Base-by-base conservation (phyloP, 495 filamentous ascomycete genomes). In the Daldinia loculata region DNA sequence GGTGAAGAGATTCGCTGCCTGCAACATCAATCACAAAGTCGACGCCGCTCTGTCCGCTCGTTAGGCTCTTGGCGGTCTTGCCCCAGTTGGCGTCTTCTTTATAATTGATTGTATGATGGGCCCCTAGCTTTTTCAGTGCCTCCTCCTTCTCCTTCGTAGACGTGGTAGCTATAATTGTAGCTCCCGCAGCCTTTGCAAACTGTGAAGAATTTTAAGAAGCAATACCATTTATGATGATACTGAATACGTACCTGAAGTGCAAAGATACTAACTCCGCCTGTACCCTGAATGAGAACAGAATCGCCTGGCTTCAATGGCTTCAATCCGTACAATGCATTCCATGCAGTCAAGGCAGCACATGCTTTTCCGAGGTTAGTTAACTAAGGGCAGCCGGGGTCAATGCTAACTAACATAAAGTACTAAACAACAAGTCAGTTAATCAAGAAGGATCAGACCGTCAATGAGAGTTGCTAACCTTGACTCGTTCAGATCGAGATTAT, bases 151-250 rank as follows among this genome's bases (percentile, higher is more conserved):
- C 79, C 0, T 83, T 81, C 2, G 87, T 88, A 0, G 90, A 93
- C 0, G 93, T 95, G 0, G 93, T 95, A 0, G 92, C 88, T 63
- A 97, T 95, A 32, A 95, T 91, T 6, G 69, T 88, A 4, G 93
- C 93, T 41, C 93, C 92, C 11, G 90, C 91, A 0, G 92, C 91
- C 79, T 93, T 95, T 51, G 93, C 93, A 71, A 95, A 95, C 86
- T 93, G 30, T 63, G 43, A 17, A 38, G 38, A 27, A 3, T 22
- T 66, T 55, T 51, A 29, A 36, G 11, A 32, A 55, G 12, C 61
- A 22, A 30, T 24, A 7, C 12, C 4, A 11, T 43, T 24, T 6
- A 14, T 14, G 1, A 15, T 24, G 41, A 15, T 29, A 15, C 2
- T 14, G 12, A 59, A 52, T 26, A 76, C 83, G 30, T 77, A 90